A percentile compares a stretch with the other conserved stretches of the same genome.
Conservation (phyloP, 2,329 filamentous ascomycete genomes). For the Colletotrichum plurivorum region DNA sequence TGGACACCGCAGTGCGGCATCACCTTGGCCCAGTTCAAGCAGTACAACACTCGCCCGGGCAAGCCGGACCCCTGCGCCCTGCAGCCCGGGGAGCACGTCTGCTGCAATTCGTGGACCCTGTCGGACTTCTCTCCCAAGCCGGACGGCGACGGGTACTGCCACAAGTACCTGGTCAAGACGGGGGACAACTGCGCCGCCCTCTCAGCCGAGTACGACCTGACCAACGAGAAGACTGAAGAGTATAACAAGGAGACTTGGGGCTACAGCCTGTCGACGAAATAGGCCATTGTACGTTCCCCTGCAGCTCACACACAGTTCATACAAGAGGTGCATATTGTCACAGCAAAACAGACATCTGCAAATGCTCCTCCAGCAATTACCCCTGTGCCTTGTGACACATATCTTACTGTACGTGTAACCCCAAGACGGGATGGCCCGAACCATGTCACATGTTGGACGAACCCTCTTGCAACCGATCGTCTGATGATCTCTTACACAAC, state of each 20-base stretch:
- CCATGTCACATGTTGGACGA: too few relatives aligned
- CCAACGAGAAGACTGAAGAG: conserved; percentile 51
- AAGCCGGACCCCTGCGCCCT: background rate
- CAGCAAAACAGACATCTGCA: too few relatives aligned
- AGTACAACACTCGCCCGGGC: background rate
- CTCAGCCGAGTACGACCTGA: conserved; percentile 51
- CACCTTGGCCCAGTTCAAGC: background rate
- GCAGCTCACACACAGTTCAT: too few relatives aligned
- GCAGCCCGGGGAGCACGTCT: conserved; percentile 50
- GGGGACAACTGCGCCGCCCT: conserved; percentile 54
- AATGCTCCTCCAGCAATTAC: too few relatives aligned
- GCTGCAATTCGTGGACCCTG: conserved; percentile 51
- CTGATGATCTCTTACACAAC: too few relatives aligned
- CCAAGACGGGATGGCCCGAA: too few relatives aligned
- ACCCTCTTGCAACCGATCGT: too few relatives aligned
- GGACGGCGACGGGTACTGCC: conserved; percentile 51
- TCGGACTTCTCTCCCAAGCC: conserved; percentile 49
- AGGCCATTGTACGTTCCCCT: too few relatives aligned
- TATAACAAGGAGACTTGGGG: conserved; percentile 57
- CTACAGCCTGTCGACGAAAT: conserved; percentile 40
- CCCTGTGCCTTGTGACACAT: too few relatives aligned
- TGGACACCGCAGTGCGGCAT: background rate
- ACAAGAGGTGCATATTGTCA: too few relatives aligned
- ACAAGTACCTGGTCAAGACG: conserved; percentile 49
- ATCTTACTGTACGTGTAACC: too few relatives aligned